Conservation (phyloP, 306 rosid genomes). For the Castanopsis chinensis region DNA sequence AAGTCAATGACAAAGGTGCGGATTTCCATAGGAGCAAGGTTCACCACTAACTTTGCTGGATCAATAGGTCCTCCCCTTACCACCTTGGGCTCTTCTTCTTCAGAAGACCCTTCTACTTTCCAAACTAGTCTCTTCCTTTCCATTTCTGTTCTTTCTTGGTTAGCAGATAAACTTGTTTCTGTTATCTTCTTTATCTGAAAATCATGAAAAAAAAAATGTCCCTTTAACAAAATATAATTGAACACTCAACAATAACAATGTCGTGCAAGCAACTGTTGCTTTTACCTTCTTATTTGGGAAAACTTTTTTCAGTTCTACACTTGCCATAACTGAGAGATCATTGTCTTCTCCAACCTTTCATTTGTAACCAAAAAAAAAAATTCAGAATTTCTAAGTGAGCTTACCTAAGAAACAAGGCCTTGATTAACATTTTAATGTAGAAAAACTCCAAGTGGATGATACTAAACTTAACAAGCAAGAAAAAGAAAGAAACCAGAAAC, state of each 20-base stretch:
- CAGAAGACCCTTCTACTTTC: constrained; percentile 55
- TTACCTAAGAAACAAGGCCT: too few species aligned
- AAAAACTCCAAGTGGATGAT: background rate
- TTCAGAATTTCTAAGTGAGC: background rate
- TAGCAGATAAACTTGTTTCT: constrained; percentile 70
- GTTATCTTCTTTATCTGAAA: constrained; percentile 48
- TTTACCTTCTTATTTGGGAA: constrained; percentile 74
- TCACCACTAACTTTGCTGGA: constrained; percentile 49
- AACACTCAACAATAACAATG: background rate
- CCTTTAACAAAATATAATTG: background rate
- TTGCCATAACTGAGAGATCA: constrained; percentile 53
- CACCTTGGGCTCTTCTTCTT: constrained; percentile 16
- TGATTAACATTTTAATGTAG: background rate
- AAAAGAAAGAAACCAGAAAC: constrained; percentile 33
- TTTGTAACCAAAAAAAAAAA: background rate
- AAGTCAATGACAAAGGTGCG: constrained; percentile 50
- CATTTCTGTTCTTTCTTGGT: constrained; percentile 73
- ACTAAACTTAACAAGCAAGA: background rate
- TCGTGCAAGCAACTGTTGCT: background rate
- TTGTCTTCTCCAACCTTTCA: constrained; percentile 64
- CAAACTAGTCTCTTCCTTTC: constrained; percentile 69
- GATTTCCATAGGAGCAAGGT: constrained; percentile 70
- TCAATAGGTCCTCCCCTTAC: constrained; percentile 64
- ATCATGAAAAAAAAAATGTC: background rate
- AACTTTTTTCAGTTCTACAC: constrained; percentile 54